Percentiles rank a stretch among this genome's conserved stretches.
Conservation (phyloP, 345 rosid species). For the Atalantia buxifolia region DNA sequence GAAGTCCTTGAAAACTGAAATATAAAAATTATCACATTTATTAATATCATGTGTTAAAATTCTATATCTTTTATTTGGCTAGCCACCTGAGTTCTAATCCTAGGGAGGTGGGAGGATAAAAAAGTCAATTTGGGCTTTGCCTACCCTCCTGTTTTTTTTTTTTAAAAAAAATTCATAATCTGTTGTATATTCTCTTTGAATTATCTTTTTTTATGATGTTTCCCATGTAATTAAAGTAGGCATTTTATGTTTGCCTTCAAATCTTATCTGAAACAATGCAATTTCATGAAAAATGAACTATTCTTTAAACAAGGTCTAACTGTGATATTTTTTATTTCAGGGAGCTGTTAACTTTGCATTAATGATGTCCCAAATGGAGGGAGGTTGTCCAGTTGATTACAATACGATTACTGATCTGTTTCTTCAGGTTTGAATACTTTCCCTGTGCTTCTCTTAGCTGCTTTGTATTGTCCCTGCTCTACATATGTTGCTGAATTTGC, state of each 20-base stretch:
- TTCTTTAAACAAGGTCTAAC: neutral
- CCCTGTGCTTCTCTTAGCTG: neutral
- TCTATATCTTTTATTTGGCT: neutral
- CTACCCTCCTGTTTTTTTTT: no score
- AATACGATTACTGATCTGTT: slow-evolving; percentile 98
- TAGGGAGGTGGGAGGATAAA: no score
- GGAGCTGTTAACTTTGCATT: slow-evolving; percentile 98
- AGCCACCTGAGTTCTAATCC: no score
- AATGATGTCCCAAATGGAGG: slow-evolving; percentile 99
- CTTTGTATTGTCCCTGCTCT: neutral
- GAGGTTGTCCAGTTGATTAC: slow-evolving; percentile 95
- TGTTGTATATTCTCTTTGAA: neutral
- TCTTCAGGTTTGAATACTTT: slow-evolving; percentile 69
- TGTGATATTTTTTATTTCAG: slow-evolving; percentile 33
- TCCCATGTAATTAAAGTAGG: neutral
- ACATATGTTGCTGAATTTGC: neutral
- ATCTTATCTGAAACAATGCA: slow-evolving; percentile 1
- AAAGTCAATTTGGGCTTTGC: no score
- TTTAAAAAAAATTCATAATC: neutral
- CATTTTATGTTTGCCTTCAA: neutral
- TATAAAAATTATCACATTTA: slow-evolving; percentile 3
- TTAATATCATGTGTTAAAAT: neutral
- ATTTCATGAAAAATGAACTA: neutral
- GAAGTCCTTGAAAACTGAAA: slow-evolving; percentile 14
- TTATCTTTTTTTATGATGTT: neutral